These are phyloP conservation scores for Penicillium coprophilum DNA, from an alignment of 495 filamentous ascomycete species.

Conservation along the genomic window DNA sequence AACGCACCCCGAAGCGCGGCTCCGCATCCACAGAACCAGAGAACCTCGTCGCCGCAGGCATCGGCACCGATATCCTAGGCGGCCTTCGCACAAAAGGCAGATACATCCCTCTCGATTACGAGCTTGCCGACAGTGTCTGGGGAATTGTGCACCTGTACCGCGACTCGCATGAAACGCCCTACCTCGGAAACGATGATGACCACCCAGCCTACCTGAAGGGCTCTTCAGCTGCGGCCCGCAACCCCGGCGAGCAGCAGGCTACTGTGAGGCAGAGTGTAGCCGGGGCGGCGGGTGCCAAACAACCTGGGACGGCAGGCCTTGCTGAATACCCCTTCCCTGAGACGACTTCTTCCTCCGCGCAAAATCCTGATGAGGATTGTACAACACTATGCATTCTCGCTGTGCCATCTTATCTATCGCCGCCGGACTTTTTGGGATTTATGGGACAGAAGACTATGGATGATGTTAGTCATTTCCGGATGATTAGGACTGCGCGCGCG, in stretches of 20 bases:
- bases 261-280: not conserved
- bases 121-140: conserved; percentile 82
- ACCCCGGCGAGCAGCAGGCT: conserved; percentile 28
- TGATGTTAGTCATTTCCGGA: conserved; percentile 89
- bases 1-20: conserved; percentile 16
- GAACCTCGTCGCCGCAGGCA: conserved; percentile 47
- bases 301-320: conserved; percentile 1
- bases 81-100: conserved; percentile 71
- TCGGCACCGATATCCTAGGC: conserved; percentile 51
- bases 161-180: conserved; percentile 73
- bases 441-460: conserved; percentile 87
- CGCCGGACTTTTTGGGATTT: conserved; percentile 88
- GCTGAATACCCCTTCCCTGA: conserved; percentile 26
- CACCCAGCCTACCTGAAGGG: conserved; percentile 45
- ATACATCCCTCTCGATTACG: conserved; percentile 71
- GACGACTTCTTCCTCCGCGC: conserved; percentile 17
- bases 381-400: conserved; percentile 94
- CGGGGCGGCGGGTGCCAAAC: conserved; percentile 2
- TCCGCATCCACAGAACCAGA: conserved; percentile 19
- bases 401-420: conserved; percentile 89
- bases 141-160: conserved; percentile 93
- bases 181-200: conserved; percentile 38
- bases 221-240: conserved; percentile 39
- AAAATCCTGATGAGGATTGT: conserved; percentile 58
- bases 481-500: conserved; percentile 84